Evolutionary conservation across 306 rosid genomes (phyloP).

Genomic region (Astragalus membranaceus): DNA sequence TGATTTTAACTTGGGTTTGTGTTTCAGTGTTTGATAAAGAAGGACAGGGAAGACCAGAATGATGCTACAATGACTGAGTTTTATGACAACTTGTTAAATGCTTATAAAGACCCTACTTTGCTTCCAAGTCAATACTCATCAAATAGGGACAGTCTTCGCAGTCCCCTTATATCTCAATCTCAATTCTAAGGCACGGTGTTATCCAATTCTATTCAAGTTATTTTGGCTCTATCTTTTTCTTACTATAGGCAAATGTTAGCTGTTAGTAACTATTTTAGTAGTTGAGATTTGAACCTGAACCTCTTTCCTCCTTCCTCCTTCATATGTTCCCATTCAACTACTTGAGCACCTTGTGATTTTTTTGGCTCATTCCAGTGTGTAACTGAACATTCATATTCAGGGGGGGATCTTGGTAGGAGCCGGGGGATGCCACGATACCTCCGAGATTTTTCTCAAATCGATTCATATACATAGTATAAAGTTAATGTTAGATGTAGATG

Average conservation of each 20-base stretch:
- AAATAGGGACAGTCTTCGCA: constrained; percentile 32
- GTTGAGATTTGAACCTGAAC: too few species aligned
- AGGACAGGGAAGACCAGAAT: constrained; percentile 65
- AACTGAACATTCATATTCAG: constrained; percentile 20
- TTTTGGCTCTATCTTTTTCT: not conserved
- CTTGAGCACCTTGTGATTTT: not conserved
- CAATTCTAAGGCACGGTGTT: constrained; percentile 21
- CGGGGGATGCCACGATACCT: too few species aligned
- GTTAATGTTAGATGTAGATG: too few species aligned
- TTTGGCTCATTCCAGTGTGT: not conserved
- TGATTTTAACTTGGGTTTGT: constrained; percentile 12
- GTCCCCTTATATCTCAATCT: constrained; percentile 51
- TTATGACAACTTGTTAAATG: constrained; percentile 41
- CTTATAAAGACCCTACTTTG: constrained; percentile 77
- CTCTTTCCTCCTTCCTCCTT: too few species aligned
- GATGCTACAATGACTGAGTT: constrained; percentile 54
- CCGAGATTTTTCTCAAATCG: too few species aligned
- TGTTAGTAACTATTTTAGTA: too few species aligned
- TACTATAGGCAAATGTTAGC: too few species aligned
- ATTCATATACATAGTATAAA: too few species aligned
- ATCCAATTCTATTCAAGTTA: not conserved
- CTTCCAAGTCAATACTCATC: constrained; percentile 46
- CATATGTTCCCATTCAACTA: too few species aligned
- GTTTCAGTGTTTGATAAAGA: constrained; percentile 72
- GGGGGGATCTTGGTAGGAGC: too few species aligned